Percentiles rank a stretch among this genome's conserved stretches.
phyloP scores from a whole-genome alignment of 2,329 filamentous ascomycete species.

The Peltaster fructicola region DNA sequence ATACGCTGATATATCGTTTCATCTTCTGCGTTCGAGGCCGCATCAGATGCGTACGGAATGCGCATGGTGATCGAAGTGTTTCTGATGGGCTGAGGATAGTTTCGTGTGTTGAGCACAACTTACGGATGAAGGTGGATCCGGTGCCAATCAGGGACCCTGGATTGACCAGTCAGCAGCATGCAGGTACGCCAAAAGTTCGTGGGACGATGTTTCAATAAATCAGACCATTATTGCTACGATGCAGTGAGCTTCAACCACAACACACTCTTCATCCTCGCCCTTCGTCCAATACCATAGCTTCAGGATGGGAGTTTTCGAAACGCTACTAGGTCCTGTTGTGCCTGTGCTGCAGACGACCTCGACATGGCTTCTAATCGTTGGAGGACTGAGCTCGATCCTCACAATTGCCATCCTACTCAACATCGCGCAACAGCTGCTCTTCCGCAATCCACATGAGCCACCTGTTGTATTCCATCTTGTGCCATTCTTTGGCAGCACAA shows the following conservation, averaged over 20 bases:
- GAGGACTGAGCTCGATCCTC: constrained; percentile 31
- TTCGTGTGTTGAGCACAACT: constrained; percentile 1
- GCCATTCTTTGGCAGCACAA: constrained; percentile 68
- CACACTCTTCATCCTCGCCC: background rate
- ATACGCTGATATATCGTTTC: constrained; percentile 43
- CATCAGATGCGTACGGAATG: constrained; percentile 44
- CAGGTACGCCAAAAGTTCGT: too few relatives aligned
- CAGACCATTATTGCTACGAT: too few relatives aligned
- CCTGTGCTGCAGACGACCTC: constrained; percentile 4
- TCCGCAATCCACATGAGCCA: constrained; percentile 45
- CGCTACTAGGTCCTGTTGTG: constrained; percentile 30
- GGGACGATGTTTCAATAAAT: too few relatives aligned
- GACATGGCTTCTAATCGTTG: constrained; percentile 26
- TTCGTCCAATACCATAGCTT: background rate
- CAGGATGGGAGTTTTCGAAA: constrained; percentile 35
- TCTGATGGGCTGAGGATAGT: constrained; percentile 4
- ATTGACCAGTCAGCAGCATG: too few relatives aligned
- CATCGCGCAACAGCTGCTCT: constrained; percentile 57
- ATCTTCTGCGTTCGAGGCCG: constrained; percentile 31
- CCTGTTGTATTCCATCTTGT: constrained; percentile 48
- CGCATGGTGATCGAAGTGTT: constrained; percentile 33
- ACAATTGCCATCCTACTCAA: constrained; percentile 52
- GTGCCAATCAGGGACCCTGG: too few relatives aligned
- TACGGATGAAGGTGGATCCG: too few relatives aligned
- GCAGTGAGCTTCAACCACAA: too few relatives aligned